Base-by-base conservation (phyloP, 371 early-diverging fungal genomes). In the Umbelopsis sp. region DNA sequence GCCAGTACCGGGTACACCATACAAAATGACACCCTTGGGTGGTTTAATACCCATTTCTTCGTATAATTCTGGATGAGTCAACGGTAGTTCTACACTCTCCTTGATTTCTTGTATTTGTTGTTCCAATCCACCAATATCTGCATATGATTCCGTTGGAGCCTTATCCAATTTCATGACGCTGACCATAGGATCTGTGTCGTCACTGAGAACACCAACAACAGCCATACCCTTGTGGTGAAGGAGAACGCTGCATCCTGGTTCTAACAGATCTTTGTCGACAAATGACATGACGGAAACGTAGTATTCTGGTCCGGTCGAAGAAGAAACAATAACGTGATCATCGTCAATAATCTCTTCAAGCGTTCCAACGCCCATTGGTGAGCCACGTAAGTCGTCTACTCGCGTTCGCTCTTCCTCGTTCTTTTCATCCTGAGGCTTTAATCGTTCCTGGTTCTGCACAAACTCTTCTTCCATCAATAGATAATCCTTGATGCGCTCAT, bases 311-410 rank as follows among this genome's bases (percentile, higher is more conserved):
- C 99, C 99, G 25, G 95, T 89, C 35, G 95, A 87, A 12, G 96
- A 92, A 48, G 97, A 96, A 10, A 99, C 96, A 77, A 99, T 99
- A 46, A 99, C 99, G 78, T 99, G 99, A 80, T 99, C 95, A 74
- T 99, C 99, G 78, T 99, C 99, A 79, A 99, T 97, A 72, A 99
- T 99, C 80, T 99, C 99, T 81, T 99, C 99, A 63, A 99, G 86
- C 1, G 95, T 94, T 20, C 99, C 99, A 8, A 99, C 95, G 65
- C 91, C 89, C 95, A 99, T 97, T n/a, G 99, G 99, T 44, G 94
- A 92, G n/a, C 99, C 99, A 70, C 99, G 92, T 51, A 99, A 82
- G 80, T 97, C 95, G 75, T 99, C 99, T 0, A 99, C 97, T 57
- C 94, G 87, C 53, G 92, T 92, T 73, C 99, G 93, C 76, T 96